Base-by-base conservation (phyloP, 2,329 filamentous ascomycete species). In the Talaromyces verruculosus region DNA sequence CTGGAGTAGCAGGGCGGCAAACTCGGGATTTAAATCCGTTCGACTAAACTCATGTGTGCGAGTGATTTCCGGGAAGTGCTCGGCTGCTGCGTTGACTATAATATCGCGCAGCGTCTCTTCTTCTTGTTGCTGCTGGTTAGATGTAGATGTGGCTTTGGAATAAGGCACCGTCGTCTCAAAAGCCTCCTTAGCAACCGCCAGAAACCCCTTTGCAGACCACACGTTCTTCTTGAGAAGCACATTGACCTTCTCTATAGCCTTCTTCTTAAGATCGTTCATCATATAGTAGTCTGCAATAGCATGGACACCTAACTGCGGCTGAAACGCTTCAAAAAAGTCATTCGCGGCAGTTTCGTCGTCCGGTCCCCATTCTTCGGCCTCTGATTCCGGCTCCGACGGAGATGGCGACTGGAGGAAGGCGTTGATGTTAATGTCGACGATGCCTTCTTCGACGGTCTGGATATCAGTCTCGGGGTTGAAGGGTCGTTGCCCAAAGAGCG, bases 261-360 rank as follows among this genome's bases (percentile, higher is more conserved):
- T 22, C 10, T 63, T 43, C 37, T 57, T 53, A 13, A 70, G 65
- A 7, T n/a, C n/a, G 3, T 49, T 19, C 3, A 70, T 60, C 37
- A 49, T 51, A 30, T 68, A 68, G 39, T 67, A 68, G 8, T 70
- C 59, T 6, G 59, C 69, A 22, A 70, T 68, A 5, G 66, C 47
- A 51, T 70, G 65, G 15, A 69, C 37, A 1, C 37, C 22, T 8
- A 68, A 51, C 13, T 69, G 55, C 22, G 33, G 35, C 4, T 11
- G 10, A 8, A 58, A 22, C 17, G 57, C 35, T 13, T 55, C n/a
- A 28, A 57, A 17, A 11, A 61, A 45, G 3, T 19, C 8, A 33
- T 33, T 15, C 2, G 49, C 61, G 3, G 45, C 28, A 10, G 25
- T 28, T 8, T 64, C 33, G n/a, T 39, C 35, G 4, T 53, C 57